Conservation (phyloP, 441 rosid species). For the Populus tomentosa region DNA sequence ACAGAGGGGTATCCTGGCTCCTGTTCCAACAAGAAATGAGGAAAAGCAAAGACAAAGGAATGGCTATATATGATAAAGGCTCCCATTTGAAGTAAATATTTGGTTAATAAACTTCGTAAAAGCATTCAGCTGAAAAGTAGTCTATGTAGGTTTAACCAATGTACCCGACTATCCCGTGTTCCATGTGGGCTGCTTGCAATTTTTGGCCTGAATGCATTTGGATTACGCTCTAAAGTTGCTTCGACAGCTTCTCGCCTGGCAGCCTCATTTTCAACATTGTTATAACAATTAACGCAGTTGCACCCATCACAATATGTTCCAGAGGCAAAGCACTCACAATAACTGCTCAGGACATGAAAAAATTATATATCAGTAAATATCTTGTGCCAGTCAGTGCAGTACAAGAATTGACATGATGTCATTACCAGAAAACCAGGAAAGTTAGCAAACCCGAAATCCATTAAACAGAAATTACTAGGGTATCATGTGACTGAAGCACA, state of each 20-base stretch:
- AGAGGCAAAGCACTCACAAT: constrained; percentile 96
- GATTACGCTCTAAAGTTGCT: constrained; percentile 80
- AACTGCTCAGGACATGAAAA: constrained; percentile 44
- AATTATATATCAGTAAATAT: constrained; percentile 10
- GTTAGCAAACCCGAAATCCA: neutral
- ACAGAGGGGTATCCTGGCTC: neutral
- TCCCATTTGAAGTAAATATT: neutral
- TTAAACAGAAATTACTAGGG: neutral
- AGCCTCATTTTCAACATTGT: constrained; percentile 79
- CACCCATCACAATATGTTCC: constrained; percentile 93
- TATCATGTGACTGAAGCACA: neutral
- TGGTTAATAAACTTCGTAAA: neutral
- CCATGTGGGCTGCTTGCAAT: constrained; percentile 88
- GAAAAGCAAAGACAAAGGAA: neutral
- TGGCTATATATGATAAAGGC: neutral
- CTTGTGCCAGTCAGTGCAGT: neutral
- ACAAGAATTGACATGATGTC: neutral
- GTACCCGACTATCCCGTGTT: constrained; percentile 53
- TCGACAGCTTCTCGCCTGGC: constrained; percentile 75
- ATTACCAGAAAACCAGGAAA: constrained; percentile 3
- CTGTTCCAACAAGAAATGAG: neutral
- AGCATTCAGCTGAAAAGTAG: neutral
- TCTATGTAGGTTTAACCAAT: neutral
- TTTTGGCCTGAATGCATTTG: constrained; percentile 92
- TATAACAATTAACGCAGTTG: constrained; percentile 83